These are phyloP conservation scores for Cercophora sp. DNA, from an alignment of 495 filamentous ascomycete genomes.

Conservation along the genomic window DNA sequence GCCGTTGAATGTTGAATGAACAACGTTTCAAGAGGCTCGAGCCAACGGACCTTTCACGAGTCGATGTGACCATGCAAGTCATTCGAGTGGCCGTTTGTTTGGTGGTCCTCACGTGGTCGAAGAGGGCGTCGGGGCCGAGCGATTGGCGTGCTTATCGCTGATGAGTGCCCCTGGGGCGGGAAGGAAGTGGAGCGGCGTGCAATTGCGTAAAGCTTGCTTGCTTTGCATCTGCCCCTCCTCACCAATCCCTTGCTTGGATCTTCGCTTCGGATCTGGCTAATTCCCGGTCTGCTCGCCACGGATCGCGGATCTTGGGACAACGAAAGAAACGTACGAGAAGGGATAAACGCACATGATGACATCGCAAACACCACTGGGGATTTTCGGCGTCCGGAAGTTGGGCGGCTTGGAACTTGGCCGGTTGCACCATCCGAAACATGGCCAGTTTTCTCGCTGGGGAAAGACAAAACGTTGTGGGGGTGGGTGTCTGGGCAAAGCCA, in stretches of 20 bases:
- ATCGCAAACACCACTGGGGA: not conserved
- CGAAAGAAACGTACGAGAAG: too few species aligned
- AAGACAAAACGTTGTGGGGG: not conserved
- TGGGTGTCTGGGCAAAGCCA: not conserved
- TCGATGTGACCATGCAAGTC: slow-evolving; percentile 9
- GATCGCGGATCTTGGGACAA: too few species aligned
- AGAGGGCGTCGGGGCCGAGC: not conserved
- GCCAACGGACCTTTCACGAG: slow-evolving; percentile 7
- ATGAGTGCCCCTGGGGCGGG: slow-evolving; percentile 1
- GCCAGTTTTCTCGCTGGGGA: not conserved
- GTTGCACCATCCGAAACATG: slow-evolving; percentile 18
- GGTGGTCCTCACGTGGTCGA: slow-evolving; percentile 1
- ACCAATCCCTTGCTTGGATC: too few species aligned
- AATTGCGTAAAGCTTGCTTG: too few species aligned
- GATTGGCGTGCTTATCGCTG: slow-evolving; percentile 13
- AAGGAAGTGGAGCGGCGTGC: too few species aligned
- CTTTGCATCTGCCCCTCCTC: too few species aligned
- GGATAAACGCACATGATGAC: too few species aligned
- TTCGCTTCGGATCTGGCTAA: too few species aligned
- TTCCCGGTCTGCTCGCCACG: too few species aligned
- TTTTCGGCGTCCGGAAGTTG: not conserved
- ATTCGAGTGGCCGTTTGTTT: not conserved
- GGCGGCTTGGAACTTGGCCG: slow-evolving; percentile 2
- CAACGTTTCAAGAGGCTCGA: not conserved
- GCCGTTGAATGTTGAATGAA: not conserved